Base-by-base conservation (phyloP, 2,329 filamentous ascomycete species). In the Orbilia blumenaviensis region DNA sequence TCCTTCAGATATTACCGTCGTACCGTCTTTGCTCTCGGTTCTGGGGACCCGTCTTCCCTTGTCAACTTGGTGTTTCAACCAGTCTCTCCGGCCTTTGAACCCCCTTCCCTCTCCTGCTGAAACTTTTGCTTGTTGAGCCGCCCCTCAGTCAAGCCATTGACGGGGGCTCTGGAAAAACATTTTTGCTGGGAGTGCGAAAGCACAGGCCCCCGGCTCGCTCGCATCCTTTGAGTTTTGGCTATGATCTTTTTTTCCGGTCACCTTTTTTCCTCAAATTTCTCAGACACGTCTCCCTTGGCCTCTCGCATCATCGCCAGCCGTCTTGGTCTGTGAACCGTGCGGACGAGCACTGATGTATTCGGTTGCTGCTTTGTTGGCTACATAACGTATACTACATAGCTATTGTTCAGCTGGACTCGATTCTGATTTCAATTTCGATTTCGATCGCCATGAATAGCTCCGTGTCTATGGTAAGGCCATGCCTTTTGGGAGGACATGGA, bases 131-230 rank as follows among this genome's bases (percentile, higher is more conserved):
- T 38, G 61, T 73, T 73, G 68, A 73, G 60, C 68, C 61, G 68
- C 61, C 36, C 60, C 68, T 54, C 42, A 36, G 46, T 44, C 16
- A 36, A 60, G 56, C 25, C 56, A 52, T 38, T n/a, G 63, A 75
- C 71, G 46, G 52, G 68, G 71, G 71, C 71, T 68, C 63, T 75
- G 64, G 71, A 75, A 75, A 75, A 75, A 68, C 63, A 60, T 68
- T 75, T 68, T 75, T 75, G 63, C 71, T 75, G 63, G 56, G 56
- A 61, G 56, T 41, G 62, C 41, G 56, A 46, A 46, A 50, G 64
- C 42, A 68, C 56, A 41, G 64, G 71, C 64, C 62, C 61, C 71
- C 60, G 34, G 42, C 61, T 54, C 23, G 62, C 21, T 66, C 50
- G 23, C 32, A 52, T 66, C 48, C 46, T 54, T 74, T 38, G 60